phyloP scores from a whole-genome alignment of 805 yeast species.

The Candida krabiensis region DNA sequence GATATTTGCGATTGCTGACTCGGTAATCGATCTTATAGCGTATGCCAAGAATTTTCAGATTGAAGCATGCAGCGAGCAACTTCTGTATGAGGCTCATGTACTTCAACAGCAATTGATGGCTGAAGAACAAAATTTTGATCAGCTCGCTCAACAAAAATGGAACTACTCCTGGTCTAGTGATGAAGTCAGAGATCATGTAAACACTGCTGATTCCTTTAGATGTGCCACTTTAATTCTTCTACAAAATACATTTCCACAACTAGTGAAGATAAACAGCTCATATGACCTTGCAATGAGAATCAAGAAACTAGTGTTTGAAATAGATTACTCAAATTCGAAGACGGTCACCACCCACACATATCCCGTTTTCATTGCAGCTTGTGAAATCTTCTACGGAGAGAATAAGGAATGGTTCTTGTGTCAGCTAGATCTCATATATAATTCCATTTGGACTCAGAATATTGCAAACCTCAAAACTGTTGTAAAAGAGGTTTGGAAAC shows the following conservation, averaged over 20 bases:
- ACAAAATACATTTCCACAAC: conserved; percentile 18
- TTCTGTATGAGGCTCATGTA: conserved; percentile 5
- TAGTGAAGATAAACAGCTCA: conserved; percentile 1
- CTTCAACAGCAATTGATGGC: conserved; percentile 8
- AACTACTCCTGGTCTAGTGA: neutral
- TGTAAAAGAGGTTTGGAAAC: conserved; percentile 18
- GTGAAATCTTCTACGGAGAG: conserved; percentile 10
- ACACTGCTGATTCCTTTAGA: conserved; percentile 14
- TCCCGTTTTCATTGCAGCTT: conserved; percentile 19
- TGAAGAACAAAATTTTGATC: no score
- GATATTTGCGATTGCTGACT: conserved; percentile 13
- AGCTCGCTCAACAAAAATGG: neutral
- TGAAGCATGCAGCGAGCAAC: conserved; percentile 3
- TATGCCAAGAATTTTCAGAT: conserved; percentile 10
- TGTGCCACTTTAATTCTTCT: conserved; percentile 11
- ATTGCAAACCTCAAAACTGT: conserved; percentile 10
- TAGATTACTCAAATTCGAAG: conserved; percentile 9
- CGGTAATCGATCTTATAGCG: conserved; percentile 14
- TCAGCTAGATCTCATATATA: conserved; percentile 13
- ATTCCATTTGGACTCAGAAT: conserved; percentile 14
- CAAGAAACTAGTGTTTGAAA: conserved; percentile 5
- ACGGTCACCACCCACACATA: conserved; percentile 15
- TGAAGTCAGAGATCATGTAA: conserved; percentile 12
- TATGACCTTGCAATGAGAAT: conserved; percentile 7
- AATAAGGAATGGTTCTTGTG: conserved; percentile 13